Evolutionary conservation across 2,329 filamentous ascomycete species (phyloP).

Genomic region (Stenocarpella maydis): DNA sequence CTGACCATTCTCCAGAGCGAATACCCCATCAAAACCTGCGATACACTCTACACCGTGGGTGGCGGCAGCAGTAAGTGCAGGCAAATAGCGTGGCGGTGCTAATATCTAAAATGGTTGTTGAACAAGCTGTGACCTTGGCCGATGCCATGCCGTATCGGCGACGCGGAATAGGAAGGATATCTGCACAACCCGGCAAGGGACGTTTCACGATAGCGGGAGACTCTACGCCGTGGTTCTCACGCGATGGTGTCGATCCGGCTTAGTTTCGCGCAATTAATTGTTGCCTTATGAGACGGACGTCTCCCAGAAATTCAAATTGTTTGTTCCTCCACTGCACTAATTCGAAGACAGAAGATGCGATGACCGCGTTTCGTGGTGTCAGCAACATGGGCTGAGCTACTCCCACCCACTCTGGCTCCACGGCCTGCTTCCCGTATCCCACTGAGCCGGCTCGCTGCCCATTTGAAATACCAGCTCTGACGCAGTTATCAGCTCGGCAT

Average conservation of each 20-base stretch:
- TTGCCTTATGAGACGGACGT: neutral
- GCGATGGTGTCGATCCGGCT: neutral
- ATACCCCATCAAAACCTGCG: constrained; percentile 24
- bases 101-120: neutral
- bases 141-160: neutral
- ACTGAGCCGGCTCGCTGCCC: constrained; percentile 21
- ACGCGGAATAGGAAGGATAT: neutral
- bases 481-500: constrained; percentile 17
- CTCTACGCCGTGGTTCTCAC: neutral
- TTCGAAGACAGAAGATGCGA: no score
- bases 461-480: constrained; percentile 23
- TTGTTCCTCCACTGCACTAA: neutral
- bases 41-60: constrained; percentile 28
- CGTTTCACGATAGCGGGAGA: neutral
- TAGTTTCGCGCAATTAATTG: neutral
- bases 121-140: no score
- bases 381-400: neutral
- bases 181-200: neutral
- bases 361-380: no score
- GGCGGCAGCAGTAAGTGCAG: neutral
- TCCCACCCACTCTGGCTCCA: constrained; percentile 32
- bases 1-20: constrained; percentile 14
- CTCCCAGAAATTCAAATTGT: neutral
- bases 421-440: constrained; percentile 27
- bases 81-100: neutral